These are phyloP conservation scores for Colletotrichum camelliae DNA, from an alignment of 2,329 filamentous ascomycete species.

Conservation along the genomic window DNA sequence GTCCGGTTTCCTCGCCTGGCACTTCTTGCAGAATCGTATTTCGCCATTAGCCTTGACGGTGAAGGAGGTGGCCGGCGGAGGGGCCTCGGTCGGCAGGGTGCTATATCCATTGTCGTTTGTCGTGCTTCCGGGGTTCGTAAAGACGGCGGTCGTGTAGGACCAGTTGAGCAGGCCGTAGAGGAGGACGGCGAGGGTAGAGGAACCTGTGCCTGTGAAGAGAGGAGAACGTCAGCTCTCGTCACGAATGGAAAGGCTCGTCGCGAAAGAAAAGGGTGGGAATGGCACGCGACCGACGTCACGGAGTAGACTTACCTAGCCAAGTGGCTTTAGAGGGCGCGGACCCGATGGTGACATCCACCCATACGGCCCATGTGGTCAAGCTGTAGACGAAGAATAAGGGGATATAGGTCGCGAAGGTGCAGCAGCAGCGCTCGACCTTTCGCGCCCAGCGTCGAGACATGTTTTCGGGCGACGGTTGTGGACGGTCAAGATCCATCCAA, in stretches of 20 bases:
- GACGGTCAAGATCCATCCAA: conserved; percentile 19
- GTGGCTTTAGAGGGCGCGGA: conserved; percentile 54
- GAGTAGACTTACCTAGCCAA: conserved; percentile 59
- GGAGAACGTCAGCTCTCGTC: conserved; percentile 21
- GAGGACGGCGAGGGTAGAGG: conserved; percentile 68
- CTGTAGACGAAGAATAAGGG: conserved; percentile 90
- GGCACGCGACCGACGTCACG: neutral
- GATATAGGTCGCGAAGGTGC: conserved; percentile 78
- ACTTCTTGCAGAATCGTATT: conserved; percentile 95
- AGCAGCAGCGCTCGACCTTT: conserved; percentile 83
- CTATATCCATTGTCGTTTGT: conserved; percentile 74
- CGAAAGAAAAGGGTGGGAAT: conserved; percentile 13
- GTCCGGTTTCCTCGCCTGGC: conserved; percentile 91
- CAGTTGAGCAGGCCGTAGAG: conserved; percentile 84
- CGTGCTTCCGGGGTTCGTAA: conserved; percentile 83
- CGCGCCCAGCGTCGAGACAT: conserved; percentile 71
- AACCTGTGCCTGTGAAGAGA: conserved; percentile 49
- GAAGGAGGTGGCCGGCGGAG: conserved; percentile 70
- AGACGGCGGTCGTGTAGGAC: conserved; percentile 92
- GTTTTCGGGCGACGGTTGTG: conserved; percentile 35
- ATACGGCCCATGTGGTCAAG: conserved; percentile 92
- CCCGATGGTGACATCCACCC: conserved; percentile 80
- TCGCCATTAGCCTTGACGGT: conserved; percentile 93
- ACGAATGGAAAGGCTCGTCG: conserved; percentile 18
- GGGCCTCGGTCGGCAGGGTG: conserved; percentile 77